phyloP scores from a whole-genome alignment of 805 yeast genomes.

The Yarrowia phangngaensis region DNA sequence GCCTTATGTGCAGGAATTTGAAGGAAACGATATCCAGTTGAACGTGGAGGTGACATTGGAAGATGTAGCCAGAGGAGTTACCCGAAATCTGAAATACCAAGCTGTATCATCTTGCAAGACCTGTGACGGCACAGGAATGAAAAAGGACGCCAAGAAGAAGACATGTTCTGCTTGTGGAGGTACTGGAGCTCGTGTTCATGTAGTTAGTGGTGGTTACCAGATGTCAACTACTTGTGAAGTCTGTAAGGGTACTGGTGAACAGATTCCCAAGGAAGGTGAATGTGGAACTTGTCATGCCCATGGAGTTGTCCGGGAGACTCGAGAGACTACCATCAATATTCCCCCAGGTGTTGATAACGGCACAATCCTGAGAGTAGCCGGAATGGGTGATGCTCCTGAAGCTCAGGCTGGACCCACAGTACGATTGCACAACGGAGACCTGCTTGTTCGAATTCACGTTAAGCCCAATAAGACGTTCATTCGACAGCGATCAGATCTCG shows the following conservation, averaged over 20 bases:
- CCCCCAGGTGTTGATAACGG: constrained; percentile 91
- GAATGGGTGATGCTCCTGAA: constrained; percentile 87
- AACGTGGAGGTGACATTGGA: constrained; percentile 70
- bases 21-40: constrained; percentile 86
- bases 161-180: constrained; percentile 91
- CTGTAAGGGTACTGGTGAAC: constrained; percentile 88
- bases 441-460: constrained; percentile 76
- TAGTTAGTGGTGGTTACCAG: constrained; percentile 88
- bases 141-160: constrained; percentile 64
- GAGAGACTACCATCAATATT: constrained; percentile 73
- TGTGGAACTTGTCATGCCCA: constrained; percentile 84
- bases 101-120: constrained; percentile 72
- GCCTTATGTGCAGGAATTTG: constrained; percentile 66
- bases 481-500: constrained; percentile 62
- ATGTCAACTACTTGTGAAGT: constrained; percentile 89
- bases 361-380: constrained; percentile 73
- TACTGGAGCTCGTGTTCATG: constrained; percentile 82
- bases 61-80: constrained; percentile 80
- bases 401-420: constrained; percentile 69
- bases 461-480: constrained; percentile 67
- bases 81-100: constrained; percentile 62
- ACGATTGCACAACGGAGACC: constrained; percentile 74
- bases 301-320: constrained; percentile 68
- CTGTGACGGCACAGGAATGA: constrained; percentile 84
- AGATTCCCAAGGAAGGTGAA: constrained; percentile 59